phyloP scores from a whole-genome alignment of 345 rosid species.

The Linum tenue region DNA sequence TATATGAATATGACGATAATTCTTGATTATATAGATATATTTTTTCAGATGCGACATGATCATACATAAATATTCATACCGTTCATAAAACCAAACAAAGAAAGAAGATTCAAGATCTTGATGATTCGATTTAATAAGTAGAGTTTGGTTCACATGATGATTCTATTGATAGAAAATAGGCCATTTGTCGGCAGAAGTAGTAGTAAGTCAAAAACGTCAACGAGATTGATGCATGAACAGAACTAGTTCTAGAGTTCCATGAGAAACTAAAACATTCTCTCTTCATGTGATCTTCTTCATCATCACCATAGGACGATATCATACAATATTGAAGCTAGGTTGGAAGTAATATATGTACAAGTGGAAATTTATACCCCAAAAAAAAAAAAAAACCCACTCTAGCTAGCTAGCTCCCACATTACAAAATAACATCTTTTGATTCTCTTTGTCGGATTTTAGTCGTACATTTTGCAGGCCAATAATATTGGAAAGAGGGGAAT shows the following conservation, averaged over 20 bases:
- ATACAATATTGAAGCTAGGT: no score
- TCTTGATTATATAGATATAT: no score
- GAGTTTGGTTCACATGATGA: not conserved
- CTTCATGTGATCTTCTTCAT: constrained; percentile 1
- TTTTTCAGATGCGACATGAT: no score
- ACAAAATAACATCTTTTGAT: constrained; percentile 10
- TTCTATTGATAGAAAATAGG: constrained; percentile 8
- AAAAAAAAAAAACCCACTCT: not conserved
- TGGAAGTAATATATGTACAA: no score
- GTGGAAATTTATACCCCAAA: not conserved
- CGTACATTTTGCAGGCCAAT: constrained; percentile 15
- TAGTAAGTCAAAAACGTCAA: constrained; percentile 18
- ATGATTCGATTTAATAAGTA: no score
- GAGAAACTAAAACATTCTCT: constrained; percentile 17
- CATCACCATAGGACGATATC: not conserved
- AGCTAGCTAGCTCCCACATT: not conserved
- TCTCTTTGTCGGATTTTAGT: constrained; percentile 35
- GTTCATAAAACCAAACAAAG: no score
- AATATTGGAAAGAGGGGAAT: constrained; percentile 8
- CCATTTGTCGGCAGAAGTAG: constrained; percentile 27
- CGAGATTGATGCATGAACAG: constrained; percentile 18
- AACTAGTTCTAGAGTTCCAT: constrained; percentile 9
- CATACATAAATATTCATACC: no score
- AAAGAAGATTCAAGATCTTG: no score
- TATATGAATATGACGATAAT: no score